Evolutionary conservation across 2,329 filamentous ascomycete species (phyloP).

Genomic region (Clathrospora elynae): DNA sequence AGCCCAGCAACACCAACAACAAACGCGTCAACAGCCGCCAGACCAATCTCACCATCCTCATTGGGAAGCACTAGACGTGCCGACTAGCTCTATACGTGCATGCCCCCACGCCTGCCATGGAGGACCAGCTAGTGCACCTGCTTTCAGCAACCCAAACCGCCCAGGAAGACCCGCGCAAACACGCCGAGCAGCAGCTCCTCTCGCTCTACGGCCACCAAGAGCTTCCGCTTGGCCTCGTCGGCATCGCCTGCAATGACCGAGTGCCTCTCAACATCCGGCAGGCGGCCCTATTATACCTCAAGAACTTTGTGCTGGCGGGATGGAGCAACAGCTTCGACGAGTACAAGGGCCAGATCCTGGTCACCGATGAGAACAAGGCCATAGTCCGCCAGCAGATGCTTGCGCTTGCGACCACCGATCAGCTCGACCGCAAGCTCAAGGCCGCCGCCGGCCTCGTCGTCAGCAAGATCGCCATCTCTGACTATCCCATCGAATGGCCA

Average conservation of each 20-base stretch:
- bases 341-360: slow-evolving; percentile 68
- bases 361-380: slow-evolving; percentile 74
- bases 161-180: slow-evolving; percentile 76
- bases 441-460: slow-evolving; percentile 85
- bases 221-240: slow-evolving; percentile 79
- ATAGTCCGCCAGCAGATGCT: slow-evolving; percentile 76
- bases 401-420: slow-evolving; percentile 74
- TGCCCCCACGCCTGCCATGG: slow-evolving; percentile 63
- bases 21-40: slow-evolving; percentile 25
- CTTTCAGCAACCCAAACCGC: slow-evolving; percentile 84
- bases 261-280: slow-evolving; percentile 79
- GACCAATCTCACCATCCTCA: slow-evolving; percentile 14
- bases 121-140: slow-evolving; percentile 88
- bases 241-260: slow-evolving; percentile 77
- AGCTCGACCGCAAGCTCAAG: slow-evolving; percentile 82
- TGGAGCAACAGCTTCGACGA: slow-evolving; percentile 81
- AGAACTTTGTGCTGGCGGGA: slow-evolving; percentile 80
- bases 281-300: slow-evolving; percentile 77
- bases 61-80: slow-evolving; percentile 37
- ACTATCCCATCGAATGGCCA: slow-evolving; percentile 97
- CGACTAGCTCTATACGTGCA: slow-evolving; percentile 34
- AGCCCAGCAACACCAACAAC: slow-evolving; percentile 28
- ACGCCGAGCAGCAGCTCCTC: slow-evolving; percentile 83
- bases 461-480: slow-evolving; percentile 89
- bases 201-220: slow-evolving; percentile 69